phyloP scores from a whole-genome alignment of 805 yeast species.

The Ogataea pini region DNA sequence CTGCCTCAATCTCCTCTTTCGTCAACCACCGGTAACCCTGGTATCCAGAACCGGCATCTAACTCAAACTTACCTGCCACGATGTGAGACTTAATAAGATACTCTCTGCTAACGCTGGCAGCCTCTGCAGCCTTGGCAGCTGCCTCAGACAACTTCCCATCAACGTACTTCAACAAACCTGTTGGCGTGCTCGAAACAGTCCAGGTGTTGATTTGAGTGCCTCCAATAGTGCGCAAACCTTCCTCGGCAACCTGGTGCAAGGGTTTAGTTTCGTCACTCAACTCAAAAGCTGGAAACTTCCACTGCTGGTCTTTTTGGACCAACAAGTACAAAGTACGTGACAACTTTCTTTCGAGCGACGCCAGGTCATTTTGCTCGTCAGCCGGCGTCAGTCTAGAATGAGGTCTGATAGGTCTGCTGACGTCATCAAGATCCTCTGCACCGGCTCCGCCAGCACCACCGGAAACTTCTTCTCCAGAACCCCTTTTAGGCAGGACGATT shows the following conservation, averaged over 20 bases:
- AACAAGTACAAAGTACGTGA: constrained; percentile 78
- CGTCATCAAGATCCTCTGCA: constrained; percentile 48
- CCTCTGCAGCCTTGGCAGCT: constrained; percentile 18
- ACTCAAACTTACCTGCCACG: constrained; percentile 73
- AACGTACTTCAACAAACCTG: constrained; percentile 58
- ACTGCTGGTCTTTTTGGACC: constrained; percentile 50
- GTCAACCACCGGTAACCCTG: constrained; percentile 79
- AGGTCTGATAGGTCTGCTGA: constrained; percentile 67
- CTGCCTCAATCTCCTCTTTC: constrained; percentile 67
- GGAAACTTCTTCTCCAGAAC: constrained; percentile 42
- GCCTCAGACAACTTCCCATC: constrained; percentile 30
- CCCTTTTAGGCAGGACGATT: constrained; percentile 62
- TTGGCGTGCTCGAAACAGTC: constrained; percentile 89
- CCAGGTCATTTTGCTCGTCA: constrained; percentile 60
- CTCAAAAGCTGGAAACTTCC: constrained; percentile 82
- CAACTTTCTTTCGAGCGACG: constrained; percentile 76
- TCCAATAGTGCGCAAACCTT: constrained; percentile 69
- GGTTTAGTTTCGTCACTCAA: constrained; percentile 46
- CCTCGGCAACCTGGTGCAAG: constrained; percentile 72
- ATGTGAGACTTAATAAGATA: constrained; percentile 86
- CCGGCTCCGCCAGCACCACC: constrained; percentile 14
- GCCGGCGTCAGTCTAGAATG: constrained; percentile 77
- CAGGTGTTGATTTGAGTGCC: constrained; percentile 80
- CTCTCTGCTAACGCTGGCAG: constrained; percentile 44
- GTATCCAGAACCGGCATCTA: constrained; percentile 38